Percentiles rank a stretch among this genome's conserved stretches.
These are phyloP conservation scores for Stenogyne calaminthoides DNA, from an alignment of 305 asterid genomes.

Conservation along the genomic window DNA sequence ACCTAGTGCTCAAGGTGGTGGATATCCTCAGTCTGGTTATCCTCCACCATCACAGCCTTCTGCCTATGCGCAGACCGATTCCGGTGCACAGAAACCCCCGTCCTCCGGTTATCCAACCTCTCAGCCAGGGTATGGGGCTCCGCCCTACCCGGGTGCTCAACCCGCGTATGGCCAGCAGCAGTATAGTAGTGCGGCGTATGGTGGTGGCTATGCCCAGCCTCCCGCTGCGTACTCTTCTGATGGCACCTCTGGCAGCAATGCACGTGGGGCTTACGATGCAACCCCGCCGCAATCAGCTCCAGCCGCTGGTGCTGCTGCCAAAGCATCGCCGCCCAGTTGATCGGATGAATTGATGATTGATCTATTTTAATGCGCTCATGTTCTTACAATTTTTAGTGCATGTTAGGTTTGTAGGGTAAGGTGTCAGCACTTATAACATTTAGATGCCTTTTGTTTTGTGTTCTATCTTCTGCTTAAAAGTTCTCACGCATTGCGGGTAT, in stretches of 20 bases:
- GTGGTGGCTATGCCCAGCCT: constrained; percentile 69
- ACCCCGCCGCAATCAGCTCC: constrained; percentile 40
- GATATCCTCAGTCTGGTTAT: constrained; percentile 41
- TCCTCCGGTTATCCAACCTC: constrained; percentile 43
- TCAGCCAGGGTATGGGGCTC: constrained; percentile 49
- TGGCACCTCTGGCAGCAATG: too few species aligned
- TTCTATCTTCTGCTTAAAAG: not conserved
- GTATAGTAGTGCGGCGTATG: constrained; percentile 43
- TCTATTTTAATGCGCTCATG: not conserved
- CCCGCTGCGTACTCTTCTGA: constrained; percentile 48
- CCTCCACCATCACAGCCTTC: constrained; percentile 37
- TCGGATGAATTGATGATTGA: not conserved
- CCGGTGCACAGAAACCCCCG: constrained; percentile 47
- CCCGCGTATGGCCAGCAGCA: constrained; percentile 49
- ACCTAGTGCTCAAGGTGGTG: constrained; percentile 49
- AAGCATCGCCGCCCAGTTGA: constrained; percentile 45
- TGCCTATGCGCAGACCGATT: constrained; percentile 40
- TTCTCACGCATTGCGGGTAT: not conserved
- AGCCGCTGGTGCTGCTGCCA: constrained; percentile 35
- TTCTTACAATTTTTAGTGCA: not conserved
- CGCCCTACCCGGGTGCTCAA: constrained; percentile 43
- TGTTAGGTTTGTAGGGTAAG: constrained; percentile 2
- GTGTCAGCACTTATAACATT: not conserved
- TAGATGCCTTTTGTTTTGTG: not conserved
- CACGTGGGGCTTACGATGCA: not conserved